Conservation (phyloP, 331 rosid species). For the Dryas integrifolia region DNA sequence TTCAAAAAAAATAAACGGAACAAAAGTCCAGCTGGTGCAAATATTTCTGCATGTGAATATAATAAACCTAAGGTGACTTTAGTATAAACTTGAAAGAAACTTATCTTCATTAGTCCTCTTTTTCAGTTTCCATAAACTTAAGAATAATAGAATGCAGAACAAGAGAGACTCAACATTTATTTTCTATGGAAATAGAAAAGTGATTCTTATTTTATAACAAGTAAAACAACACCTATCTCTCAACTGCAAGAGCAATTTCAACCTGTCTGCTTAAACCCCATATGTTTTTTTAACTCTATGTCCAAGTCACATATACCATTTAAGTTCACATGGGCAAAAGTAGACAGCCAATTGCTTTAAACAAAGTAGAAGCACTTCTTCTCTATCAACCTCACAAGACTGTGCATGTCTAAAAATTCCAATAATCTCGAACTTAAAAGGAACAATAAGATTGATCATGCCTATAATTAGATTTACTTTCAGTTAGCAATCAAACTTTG, state of each 20-base stretch:
- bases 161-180: not conserved
- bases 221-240: not conserved
- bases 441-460: not conserved
- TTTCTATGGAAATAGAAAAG: not conserved
- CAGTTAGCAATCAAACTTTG: not conserved
- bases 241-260: constrained; percentile 2
- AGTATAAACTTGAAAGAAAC: not conserved
- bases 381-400: not conserved
- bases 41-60: not conserved
- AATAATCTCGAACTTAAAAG: not conserved
- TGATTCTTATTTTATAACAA: not conserved
- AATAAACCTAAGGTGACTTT: not conserved
- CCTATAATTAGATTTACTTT: not conserved
- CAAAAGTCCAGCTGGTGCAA: not conserved
- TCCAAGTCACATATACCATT: not conserved
- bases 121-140: not conserved
- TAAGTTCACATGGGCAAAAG: not conserved
- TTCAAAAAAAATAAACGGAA: not conserved
- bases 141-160: not conserved
- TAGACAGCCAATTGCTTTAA: not conserved
- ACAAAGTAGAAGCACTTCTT: not conserved
- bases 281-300: not conserved
- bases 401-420: not conserved
- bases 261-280: not conserved
- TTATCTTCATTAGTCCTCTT: too few relatives aligned